Conservation (phyloP, 306 rosid genomes). For the barrel medic (Medicago truncatula) region DNA sequence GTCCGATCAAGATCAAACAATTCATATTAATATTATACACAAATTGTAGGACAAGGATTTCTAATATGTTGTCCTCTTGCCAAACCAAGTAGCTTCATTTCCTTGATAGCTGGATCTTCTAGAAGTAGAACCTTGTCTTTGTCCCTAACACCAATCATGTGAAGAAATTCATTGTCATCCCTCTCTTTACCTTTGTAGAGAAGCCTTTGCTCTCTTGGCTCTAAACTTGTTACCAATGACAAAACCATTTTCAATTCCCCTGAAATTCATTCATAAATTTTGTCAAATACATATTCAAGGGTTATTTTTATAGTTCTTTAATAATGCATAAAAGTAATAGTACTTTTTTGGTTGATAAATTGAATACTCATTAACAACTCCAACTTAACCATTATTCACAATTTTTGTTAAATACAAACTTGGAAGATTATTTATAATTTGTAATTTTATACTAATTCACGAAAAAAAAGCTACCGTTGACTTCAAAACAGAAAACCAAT, state of each 20-base stretch:
- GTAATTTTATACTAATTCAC: background rate
- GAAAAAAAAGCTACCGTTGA: too few relatives aligned
- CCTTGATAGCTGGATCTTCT: slow-evolving; percentile 89
- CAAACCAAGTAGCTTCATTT: slow-evolving; percentile 68
- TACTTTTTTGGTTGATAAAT: background rate
- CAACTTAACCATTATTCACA: too few relatives aligned
- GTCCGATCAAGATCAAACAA: background rate
- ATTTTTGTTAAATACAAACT: too few relatives aligned
- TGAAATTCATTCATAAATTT: slow-evolving; percentile 42
- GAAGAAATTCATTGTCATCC: slow-evolving; percentile 78
- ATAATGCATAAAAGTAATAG: too few relatives aligned
- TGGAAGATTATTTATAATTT: background rate
- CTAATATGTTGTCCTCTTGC: slow-evolving; percentile 46
- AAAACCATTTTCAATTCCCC: slow-evolving; percentile 84
- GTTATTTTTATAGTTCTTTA: background rate
- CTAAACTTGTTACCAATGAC: slow-evolving; percentile 70
- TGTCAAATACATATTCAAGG: slow-evolving; percentile 17
- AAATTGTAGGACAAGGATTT: slow-evolving; percentile 58
- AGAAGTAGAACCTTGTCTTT: slow-evolving; percentile 87
- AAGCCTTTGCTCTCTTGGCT: slow-evolving; percentile 84
- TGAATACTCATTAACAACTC: too few relatives aligned
- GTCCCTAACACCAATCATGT: slow-evolving; percentile 95
- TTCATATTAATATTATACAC: slow-evolving; percentile 56
- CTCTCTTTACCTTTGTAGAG: slow-evolving; percentile 92
- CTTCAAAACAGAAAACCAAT: too few relatives aligned